Evolutionary conservation across 2,329 filamentous ascomycete genomes (phyloP), one percentile per base, ranked within the genome.

Genomic region (Scedosporium aurantiacum): DNA sequence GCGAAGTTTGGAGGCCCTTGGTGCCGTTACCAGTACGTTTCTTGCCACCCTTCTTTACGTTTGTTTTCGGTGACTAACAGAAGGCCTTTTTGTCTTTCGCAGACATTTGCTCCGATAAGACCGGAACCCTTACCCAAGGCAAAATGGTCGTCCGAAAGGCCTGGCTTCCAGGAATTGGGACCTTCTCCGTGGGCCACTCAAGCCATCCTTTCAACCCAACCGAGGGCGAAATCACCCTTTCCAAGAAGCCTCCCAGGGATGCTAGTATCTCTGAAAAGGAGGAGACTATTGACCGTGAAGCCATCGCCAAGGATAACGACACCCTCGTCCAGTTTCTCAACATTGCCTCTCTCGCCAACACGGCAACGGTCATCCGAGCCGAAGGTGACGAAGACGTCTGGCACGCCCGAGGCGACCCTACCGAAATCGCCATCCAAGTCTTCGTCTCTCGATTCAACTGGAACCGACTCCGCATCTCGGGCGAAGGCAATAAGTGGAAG

Each of bases 391-490:
- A 55, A 7, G 41, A 32, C 25, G 41, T 23, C 43, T 89, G 86
- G 86, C 78, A 82, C 61, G 84, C 82, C 28, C 81, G 83, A 57
- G 86, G 85, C 50, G 85, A 88, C 65, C 66, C 66, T 1, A 88
- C 86, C 1, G 87, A 90, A 66, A 88, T 90, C 63, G 87, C 87
- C 1, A 87, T 90, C 55, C 86, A 90, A 66, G 87, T 90, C 0
- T 89, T 90, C 68, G 85, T 86, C 7, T 82, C 81, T 50, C 82
- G 87, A 12, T 90, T 90, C 69, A 75, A 82, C 61, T 84, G 83
- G 78, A 84, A 85, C 63, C 78, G 82, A 7, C 74, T 78, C 16
- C 74, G 75, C 7, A 79, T 82, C 65, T 79, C 78, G 0, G 83
- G 83, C 28, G 58, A 50, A n/a, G 37, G 28, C 25, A 16, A 54